Conservation (phyloP, 1,284 basidiomycete species). For the Rhodotorula mucilaginosa region DNA sequence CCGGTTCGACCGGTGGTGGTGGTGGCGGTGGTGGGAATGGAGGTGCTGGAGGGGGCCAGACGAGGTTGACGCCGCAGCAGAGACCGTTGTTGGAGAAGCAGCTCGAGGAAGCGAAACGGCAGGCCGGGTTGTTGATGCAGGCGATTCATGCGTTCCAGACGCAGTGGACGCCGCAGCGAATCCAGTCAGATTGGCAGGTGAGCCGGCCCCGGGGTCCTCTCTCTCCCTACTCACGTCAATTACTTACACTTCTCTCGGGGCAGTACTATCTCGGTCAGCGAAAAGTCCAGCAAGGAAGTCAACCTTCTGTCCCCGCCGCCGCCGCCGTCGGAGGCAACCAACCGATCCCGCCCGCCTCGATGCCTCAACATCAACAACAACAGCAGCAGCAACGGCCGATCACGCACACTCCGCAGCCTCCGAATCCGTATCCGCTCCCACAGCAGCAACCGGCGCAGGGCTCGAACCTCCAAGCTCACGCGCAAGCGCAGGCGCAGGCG, state of each 20-base stretch:
- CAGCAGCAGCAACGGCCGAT: constrained; percentile 7
- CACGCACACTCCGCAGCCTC: constrained; percentile 1
- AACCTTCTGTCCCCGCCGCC: neutral
- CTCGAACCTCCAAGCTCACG: neutral
- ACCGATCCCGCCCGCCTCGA: neutral
- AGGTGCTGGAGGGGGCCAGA: constrained; percentile 1
- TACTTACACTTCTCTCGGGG: accelerated
- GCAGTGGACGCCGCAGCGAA: constrained; percentile 16
- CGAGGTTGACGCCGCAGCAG: constrained; percentile 21
- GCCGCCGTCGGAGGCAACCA: neutral
- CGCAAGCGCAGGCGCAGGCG: neutral
- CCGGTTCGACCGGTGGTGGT: neutral
- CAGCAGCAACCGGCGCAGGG: constrained; percentile 18
- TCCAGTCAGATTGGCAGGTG: constrained; percentile 30
- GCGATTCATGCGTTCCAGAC: constrained; percentile 24
- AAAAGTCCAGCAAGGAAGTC: constrained; percentile 5
- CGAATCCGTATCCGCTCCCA: constrained; percentile 10
- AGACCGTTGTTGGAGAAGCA: constrained; percentile 24
- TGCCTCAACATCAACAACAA: neutral
- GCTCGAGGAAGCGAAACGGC: constrained; percentile 22
- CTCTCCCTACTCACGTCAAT: no score
- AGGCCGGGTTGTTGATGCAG: constrained; percentile 13
- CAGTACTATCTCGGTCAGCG: constrained; percentile 23
- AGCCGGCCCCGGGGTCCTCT: neutral
- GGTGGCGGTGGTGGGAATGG: neutral